phyloP scores from a whole-genome alignment of 148 eudicot species.

The Polygonum aviculare region DNA sequence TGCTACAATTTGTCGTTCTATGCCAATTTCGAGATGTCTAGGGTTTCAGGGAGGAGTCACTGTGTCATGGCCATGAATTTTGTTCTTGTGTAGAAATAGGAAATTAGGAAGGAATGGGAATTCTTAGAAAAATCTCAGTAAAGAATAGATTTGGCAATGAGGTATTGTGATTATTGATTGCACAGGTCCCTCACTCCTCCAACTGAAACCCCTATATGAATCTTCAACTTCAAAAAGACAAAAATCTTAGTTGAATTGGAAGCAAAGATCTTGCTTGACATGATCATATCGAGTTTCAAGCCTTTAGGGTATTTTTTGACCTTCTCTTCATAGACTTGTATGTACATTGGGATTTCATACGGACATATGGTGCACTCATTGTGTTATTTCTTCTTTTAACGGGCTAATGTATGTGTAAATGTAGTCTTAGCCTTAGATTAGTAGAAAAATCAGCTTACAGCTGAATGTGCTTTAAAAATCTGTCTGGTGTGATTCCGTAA shows the following conservation, averaged over 20 bases:
- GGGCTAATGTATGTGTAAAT: not conserved
- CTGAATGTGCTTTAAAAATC: not conserved
- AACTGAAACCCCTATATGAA: not conserved
- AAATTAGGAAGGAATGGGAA: too few species aligned
- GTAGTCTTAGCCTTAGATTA: not conserved
- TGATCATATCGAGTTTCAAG: not conserved
- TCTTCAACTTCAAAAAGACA: not conserved
- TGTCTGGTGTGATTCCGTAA: not conserved
- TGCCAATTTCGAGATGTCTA: not conserved
- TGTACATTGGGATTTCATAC: not conserved
- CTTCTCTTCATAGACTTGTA: not conserved
- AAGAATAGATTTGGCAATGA: not conserved
- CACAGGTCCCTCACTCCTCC: not conserved
- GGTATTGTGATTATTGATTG: not conserved
- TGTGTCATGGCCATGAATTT: not conserved
- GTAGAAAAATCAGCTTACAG: not conserved
- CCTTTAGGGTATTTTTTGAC: not conserved
- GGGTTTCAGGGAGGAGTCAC: not conserved
- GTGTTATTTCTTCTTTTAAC: not conserved
- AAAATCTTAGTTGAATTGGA: not conserved
- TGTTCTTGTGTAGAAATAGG: not conserved
- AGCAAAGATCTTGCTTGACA: not conserved
- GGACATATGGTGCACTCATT: not conserved
- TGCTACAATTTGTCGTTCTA: not conserved
- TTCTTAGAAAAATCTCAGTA: not conserved